Evolutionary conservation across 2,329 filamentous ascomycete species (phyloP), one percentile per base, ranked within the genome.

Genomic region (Coniella lustricola): DNA sequence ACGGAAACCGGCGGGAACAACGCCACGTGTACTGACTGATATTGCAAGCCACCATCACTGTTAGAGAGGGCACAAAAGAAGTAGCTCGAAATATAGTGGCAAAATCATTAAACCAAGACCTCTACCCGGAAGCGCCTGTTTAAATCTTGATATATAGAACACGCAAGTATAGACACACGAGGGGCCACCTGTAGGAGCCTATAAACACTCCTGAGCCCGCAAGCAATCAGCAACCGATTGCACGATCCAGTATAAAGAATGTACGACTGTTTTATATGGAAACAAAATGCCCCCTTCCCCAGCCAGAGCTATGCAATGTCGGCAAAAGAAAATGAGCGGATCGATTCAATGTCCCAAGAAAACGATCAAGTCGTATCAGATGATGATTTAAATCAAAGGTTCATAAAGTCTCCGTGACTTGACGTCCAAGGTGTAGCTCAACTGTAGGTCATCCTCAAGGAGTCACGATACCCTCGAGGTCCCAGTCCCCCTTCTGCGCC

Each of bases 401-500:
- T 10, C 17, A 43, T 16, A 29, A 10, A 18, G 16, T 29, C 5
- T 29, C 25, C 25, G 10, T 29, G 25, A 29, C 25, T 29, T 29
- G 25, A 29, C 25, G 5, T 29, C 25, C 25, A 29, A 29, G 10
- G 25, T 5, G 25, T 29, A 29, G 5, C 10, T 29, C 25, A 5
- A 5, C 25, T 29, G 25, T 29, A 29, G 2, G 16, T 29, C 12
- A 25, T 29, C 7, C 14, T 47, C 32, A 53, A 3, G 52, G 20
- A 50, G 49, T 29, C 50, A 73, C 46, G 35, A 77, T 63, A 40
- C 65, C 74, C 3, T 71, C 64, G 36, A 77, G 63, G 46, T 64
- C 67, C 76, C 76, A 80, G 18, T 78, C 71, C 32, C 65, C 70
- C 58, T 71, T 70, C 56, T 80, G 76, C 9, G 76, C 74, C 35